Percentiles rank a stretch among this genome's conserved stretches.
Evolutionary conservation across 805 yeast genomes (phyloP).

Genomic region (Scheffersomyces lignosus): DNA sequence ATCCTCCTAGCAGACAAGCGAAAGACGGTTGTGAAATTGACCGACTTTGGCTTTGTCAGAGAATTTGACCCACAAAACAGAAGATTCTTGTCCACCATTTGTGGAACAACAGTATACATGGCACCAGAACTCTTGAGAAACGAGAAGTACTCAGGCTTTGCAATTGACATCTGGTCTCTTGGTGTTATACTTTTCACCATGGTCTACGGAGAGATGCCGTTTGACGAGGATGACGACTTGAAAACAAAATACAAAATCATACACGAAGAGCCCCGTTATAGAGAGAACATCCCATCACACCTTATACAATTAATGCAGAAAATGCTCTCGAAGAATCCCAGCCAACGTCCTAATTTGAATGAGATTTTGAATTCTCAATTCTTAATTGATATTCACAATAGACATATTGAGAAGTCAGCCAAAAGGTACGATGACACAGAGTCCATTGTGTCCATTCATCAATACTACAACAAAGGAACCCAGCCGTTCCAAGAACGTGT

Average conservation of each 20-base stretch:
- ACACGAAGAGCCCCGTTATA: slow-evolving; percentile 61
- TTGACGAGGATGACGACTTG: slow-evolving; percentile 77
- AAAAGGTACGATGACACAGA: slow-evolving; percentile 30
- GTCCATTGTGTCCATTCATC: slow-evolving; percentile 39
- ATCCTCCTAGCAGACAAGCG: slow-evolving; percentile 56
- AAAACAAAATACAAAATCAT: slow-evolving; percentile 61
- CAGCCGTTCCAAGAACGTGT: slow-evolving; percentile 54
- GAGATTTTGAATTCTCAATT: slow-evolving; percentile 39
- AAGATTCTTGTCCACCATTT: slow-evolving; percentile 69
- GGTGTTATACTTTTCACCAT: slow-evolving; percentile 88
- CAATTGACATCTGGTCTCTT: slow-evolving; percentile 87
- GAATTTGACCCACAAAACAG: slow-evolving; percentile 53
- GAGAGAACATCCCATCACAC: slow-evolving; percentile 47
- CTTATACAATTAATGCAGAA: slow-evolving; percentile 50
- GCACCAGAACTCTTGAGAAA: slow-evolving; percentile 85
- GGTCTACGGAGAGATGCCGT: slow-evolving; percentile 86
- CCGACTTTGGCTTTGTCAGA: slow-evolving; percentile 94
- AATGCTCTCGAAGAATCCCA: slow-evolving; percentile 68
- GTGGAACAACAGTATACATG: slow-evolving; percentile 96
- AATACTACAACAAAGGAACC: slow-evolving; percentile 30
- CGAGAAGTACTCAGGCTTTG: slow-evolving; percentile 73
- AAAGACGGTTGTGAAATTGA: slow-evolving; percentile 64
- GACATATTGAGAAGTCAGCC: slow-evolving; percentile 16
- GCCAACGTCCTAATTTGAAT: slow-evolving; percentile 51
- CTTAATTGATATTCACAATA: slow-evolving; percentile 31